These are phyloP conservation scores for Tolypocladium tropicale DNA, from an alignment of 2,329 filamentous ascomycete genomes.

Conservation along the genomic window DNA sequence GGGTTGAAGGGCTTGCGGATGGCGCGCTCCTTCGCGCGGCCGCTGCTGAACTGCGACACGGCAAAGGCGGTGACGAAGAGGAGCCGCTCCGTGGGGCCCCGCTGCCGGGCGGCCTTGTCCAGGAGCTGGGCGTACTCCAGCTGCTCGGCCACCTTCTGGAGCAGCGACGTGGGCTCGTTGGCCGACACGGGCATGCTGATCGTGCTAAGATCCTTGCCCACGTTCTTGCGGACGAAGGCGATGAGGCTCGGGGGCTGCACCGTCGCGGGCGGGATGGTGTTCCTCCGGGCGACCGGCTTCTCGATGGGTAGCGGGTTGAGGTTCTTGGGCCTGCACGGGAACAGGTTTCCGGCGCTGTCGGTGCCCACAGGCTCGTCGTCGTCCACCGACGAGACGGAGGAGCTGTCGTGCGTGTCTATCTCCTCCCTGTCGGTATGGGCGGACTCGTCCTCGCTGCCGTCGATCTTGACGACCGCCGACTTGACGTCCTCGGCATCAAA, in stretches of 20 bases:
- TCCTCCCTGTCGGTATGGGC: conserved; percentile 9
- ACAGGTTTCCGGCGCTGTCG: conserved; percentile 53
- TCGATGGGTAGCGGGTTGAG: conserved; percentile 68
- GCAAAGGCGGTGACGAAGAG: conserved; percentile 86
- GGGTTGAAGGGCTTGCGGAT: conserved; percentile 97
- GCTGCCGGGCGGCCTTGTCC: conserved; percentile 59
- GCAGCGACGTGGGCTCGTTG: conserved; percentile 81
- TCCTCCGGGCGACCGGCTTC: conserved; percentile 53
- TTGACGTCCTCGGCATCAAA: conserved; percentile 71
- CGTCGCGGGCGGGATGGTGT: conserved; percentile 61
- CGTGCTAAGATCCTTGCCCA: conserved; percentile 92
- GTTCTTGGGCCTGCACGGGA: conserved; percentile 65
- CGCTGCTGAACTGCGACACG: conserved; percentile 72
- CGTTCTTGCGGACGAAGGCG: conserved; percentile 90
- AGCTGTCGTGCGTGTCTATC: conserved; percentile 30
- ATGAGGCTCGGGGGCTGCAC: conserved; percentile 83
- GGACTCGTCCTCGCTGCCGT: conserved; percentile 56
- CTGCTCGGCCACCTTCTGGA: conserved; percentile 84
- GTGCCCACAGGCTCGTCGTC: conserved; percentile 47
- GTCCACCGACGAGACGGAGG: conserved; percentile 48
- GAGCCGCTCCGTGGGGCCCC: conserved; percentile 56
- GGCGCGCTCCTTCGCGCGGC: conserved; percentile 77
- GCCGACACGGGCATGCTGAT: conserved; percentile 97
- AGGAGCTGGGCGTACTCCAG: conserved; percentile 84
- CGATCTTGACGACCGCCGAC: conserved; percentile 65